phyloP scores from a whole-genome alignment of 441 rosid genomes.

The Arabidopsis hybrid region DNA sequence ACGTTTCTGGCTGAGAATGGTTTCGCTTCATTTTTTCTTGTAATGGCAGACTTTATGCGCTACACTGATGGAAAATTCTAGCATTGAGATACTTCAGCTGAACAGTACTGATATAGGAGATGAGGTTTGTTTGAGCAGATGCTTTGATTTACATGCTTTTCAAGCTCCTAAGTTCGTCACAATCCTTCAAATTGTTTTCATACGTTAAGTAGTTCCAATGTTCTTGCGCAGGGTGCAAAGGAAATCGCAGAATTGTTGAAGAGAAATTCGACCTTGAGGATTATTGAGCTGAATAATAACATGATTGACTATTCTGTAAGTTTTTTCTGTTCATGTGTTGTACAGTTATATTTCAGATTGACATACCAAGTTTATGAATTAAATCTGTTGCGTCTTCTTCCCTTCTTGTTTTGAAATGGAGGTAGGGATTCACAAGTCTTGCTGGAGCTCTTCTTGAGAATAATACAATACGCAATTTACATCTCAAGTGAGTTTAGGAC shows the following conservation, averaged over 20 bases:
- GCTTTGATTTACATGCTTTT: conserved; percentile 23
- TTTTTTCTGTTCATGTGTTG: conserved; percentile 34
- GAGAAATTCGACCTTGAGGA: conserved; percentile 76
- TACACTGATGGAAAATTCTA: conserved; percentile 68
- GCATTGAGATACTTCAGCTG: conserved; percentile 83
- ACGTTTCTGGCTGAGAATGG: conserved; percentile 21
- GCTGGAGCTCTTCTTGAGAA: conserved; percentile 85
- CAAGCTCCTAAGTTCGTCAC: conserved; percentile 18
- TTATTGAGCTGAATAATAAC: conserved; percentile 89
- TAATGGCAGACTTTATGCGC: conserved; percentile 70
- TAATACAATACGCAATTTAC: conserved; percentile 68
- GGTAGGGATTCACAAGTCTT: conserved; percentile 95
- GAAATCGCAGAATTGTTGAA: conserved; percentile 85
- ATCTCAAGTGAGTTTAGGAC: conserved; percentile 78
- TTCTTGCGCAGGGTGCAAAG: conserved; percentile 78
- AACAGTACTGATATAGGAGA: conserved; percentile 86
- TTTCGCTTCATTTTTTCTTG: conserved; percentile 12
- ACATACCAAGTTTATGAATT: conserved; percentile 33
- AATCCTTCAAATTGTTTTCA: conserved; percentile 21
- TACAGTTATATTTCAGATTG: conserved; percentile 26
- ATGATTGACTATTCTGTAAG: conserved; percentile 95
- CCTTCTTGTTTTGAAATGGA: conserved; percentile 51
- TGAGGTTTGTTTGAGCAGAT: conserved; percentile 65
- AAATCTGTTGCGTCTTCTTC: conserved; percentile 36
- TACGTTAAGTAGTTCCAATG: conserved; percentile 29